Conservation (phyloP, 345 rosid species). For the Noccaea caerulescens region DNA sequence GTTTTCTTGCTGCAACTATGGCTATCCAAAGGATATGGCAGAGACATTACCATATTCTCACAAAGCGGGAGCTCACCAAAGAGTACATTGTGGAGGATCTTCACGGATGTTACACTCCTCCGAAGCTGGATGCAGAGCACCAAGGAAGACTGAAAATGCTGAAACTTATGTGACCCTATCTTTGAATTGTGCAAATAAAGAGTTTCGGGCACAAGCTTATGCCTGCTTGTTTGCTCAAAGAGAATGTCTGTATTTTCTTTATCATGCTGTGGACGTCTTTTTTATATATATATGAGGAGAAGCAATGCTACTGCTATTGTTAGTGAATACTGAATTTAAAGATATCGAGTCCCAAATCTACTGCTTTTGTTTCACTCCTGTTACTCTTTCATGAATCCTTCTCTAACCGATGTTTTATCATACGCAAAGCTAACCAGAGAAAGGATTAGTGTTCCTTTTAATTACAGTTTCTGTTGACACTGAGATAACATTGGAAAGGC, state of each 20-base stretch:
- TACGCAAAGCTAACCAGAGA: background rate
- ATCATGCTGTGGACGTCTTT: background rate
- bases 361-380: background rate
- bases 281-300: slow-evolving; percentile 15
- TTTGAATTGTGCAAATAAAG: slow-evolving; percentile 27
- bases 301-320: background rate
- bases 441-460: background rate
- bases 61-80: slow-evolving; percentile 89
- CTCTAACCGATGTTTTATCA: background rate
- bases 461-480: background rate
- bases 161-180: slow-evolving; percentile 63
- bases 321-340: background rate
- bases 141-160: slow-evolving; percentile 75
- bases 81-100: slow-evolving; percentile 95
- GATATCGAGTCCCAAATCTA: background rate
- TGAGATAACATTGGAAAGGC: background rate
- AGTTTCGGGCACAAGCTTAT: background rate
- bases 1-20: slow-evolving; percentile 94
- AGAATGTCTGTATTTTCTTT: slow-evolving; percentile 4
- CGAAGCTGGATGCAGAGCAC: slow-evolving; percentile 80
- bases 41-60: slow-evolving; percentile 90
- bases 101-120: slow-evolving; percentile 76
- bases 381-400: background rate
- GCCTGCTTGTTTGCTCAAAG: background rate
- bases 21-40: slow-evolving; percentile 97